Evolutionary conservation across 2,329 filamentous ascomycete species (phyloP), one percentile per base, ranked within the genome.

Genomic region (Stemphylium lycopersici): DNA sequence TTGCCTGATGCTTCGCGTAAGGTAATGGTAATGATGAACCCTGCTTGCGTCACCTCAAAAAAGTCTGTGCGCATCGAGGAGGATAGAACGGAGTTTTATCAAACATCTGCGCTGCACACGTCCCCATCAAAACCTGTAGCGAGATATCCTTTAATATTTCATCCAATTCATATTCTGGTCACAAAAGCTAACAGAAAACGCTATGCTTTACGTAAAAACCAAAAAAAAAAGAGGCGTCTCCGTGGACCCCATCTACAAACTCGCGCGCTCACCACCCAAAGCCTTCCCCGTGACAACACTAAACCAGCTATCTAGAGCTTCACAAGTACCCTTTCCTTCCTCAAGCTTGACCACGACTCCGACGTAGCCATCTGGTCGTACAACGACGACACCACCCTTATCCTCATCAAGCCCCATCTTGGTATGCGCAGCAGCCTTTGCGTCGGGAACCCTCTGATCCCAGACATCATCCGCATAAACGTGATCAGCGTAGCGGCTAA

Each of bases 281-380:
- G 78, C 81, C 78, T 89, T 91, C 10, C 85, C 84, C 49, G 83
- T 84, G 65, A 96, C 93, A 1, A 86, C 75, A 4, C 82, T 81
- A 76, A 96, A 97, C 73, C 96, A 97, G 59, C 84, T 81, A 69
- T 97, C 90, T 64, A 97, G 78, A 13, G 95, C 90, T 66, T 96
- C 90, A 0, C 90, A 86, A 0, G 92, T 96, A 13, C 86, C 90
- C 52, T 77, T 85, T 0, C 92, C 93, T 73, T 93, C 88, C 1
- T 84, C 87, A 18, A 97, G 78, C 64, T 82, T 82, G 10, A 90
- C 84, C 3, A 92, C 89, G 57, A 90, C 83, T 18, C 89, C 90
- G 24, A 96, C 88, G 73, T 96, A 95, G 6, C 91, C 91, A 73
- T 96, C 92, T 0, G 93, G 92, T 39, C 92, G 80, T 6, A 96